Evolutionary conservation across 441 rosid genomes (phyloP).

Genomic region (Arabidopsis hybrid): DNA sequence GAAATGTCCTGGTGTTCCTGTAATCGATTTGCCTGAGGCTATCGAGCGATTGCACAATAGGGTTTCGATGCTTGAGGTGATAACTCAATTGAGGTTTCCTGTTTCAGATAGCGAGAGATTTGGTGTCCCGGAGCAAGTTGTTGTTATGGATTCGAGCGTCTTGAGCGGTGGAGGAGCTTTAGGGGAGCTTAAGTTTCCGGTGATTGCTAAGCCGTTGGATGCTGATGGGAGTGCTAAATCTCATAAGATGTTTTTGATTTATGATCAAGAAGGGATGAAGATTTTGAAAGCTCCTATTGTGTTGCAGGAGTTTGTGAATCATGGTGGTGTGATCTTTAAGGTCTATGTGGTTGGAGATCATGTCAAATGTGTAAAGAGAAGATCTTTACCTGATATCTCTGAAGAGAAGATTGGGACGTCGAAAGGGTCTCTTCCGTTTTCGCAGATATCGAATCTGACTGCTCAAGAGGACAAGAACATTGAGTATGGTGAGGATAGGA

Average conservation of each 20-base stretch:
- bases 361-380: constrained; percentile 67
- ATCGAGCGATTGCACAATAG: constrained; percentile 63
- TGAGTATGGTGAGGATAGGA: constrained; percentile 44
- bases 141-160: constrained; percentile 54
- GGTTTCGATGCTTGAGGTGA: constrained; percentile 76
- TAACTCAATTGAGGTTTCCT: constrained; percentile 48
- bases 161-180: constrained; percentile 44
- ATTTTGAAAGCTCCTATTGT: constrained; percentile 61
- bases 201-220: constrained; percentile 71
- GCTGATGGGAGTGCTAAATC: constrained; percentile 76
- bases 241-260: constrained; percentile 66
- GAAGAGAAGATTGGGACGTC: constrained; percentile 55
- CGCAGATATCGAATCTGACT: constrained; percentile 68
- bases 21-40: constrained; percentile 60
- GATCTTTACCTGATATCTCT: constrained; percentile 72
- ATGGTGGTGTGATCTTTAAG: constrained; percentile 81
- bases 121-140: constrained; percentile 62
- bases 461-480: constrained; percentile 39
- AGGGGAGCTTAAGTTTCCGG: constrained; percentile 60
- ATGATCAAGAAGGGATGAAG: constrained; percentile 63
- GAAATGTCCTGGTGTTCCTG: constrained; percentile 54
- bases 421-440: constrained; percentile 66
- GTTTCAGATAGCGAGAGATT: constrained; percentile 44
- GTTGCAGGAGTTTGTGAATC: constrained; percentile 83
- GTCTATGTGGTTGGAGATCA: constrained; percentile 71